phyloP scores from a whole-genome alignment of 2,329 filamentous ascomycete genomes.

The Erysiphe pisi region DNA sequence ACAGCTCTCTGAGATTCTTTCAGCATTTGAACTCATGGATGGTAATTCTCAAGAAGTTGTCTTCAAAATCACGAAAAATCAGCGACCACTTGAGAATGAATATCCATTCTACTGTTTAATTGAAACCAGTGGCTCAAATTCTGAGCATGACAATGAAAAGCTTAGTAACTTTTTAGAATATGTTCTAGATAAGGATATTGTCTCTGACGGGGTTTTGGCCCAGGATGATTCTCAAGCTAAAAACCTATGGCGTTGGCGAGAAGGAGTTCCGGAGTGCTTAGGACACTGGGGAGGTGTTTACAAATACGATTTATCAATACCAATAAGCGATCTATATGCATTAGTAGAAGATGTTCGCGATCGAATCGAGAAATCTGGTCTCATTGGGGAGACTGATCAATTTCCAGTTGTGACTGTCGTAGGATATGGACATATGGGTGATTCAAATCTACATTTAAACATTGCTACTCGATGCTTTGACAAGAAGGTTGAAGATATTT shows the following conservation, averaged over 20 bases:
- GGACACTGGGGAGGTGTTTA: slow-evolving; percentile 91
- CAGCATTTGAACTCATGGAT: slow-evolving; percentile 97
- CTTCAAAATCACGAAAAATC: slow-evolving; percentile 60
- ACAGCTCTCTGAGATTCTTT: slow-evolving; percentile 88
- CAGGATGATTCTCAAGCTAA: slow-evolving; percentile 85
- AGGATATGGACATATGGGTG: slow-evolving; percentile 97
- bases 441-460: slow-evolving; percentile 91
- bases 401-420: slow-evolving; percentile 80
- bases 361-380: slow-evolving; percentile 59
- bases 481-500: slow-evolving; percentile 69
- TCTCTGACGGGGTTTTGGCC: slow-evolving; percentile 79
- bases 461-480: slow-evolving; percentile 73
- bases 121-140: slow-evolving; percentile 90
- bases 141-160: slow-evolving; percentile 88
- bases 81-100: slow-evolving; percentile 67
- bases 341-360: slow-evolving; percentile 76
- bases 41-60: slow-evolving; percentile 69
- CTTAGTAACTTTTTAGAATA: slow-evolving; percentile 81
- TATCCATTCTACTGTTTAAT: slow-evolving; percentile 94
- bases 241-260: slow-evolving; percentile 81
- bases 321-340: slow-evolving; percentile 72
- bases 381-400: slow-evolving; percentile 64
- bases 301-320: slow-evolving; percentile 97
- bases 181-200: slow-evolving; percentile 78
- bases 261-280: slow-evolving; percentile 80